These are phyloP conservation scores for Omphalotus olearius DNA, from an alignment of 1,284 basidiomycete genomes.

Conservation along the genomic window DNA sequence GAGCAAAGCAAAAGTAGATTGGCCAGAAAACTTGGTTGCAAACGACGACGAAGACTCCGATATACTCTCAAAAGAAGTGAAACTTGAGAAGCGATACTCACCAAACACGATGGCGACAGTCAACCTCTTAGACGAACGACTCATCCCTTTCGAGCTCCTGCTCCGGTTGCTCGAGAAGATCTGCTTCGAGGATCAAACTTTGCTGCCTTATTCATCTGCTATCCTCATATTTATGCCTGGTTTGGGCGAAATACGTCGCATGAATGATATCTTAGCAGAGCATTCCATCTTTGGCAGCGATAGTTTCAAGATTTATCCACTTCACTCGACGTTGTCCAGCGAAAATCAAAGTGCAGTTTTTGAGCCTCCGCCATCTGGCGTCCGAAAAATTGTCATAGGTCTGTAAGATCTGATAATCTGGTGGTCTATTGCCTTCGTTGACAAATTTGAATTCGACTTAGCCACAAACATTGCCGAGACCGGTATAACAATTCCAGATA, in stretches of 20 bases:
- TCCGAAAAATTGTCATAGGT: slow-evolving; percentile 93
- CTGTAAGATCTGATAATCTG: slow-evolving; percentile 18
- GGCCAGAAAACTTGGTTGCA: slow-evolving; percentile 65
- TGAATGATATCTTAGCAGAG: slow-evolving; percentile 79
- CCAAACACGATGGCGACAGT: slow-evolving; percentile 74
- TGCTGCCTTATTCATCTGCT: slow-evolving; percentile 70
- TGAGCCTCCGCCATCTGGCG: slow-evolving; percentile 74
- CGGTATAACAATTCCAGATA: slow-evolving; percentile 97
- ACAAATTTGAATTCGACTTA: slow-evolving; percentile 22
- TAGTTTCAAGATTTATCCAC: slow-evolving; percentile 77
- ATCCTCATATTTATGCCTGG: slow-evolving; percentile 95
- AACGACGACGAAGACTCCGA: slow-evolving; percentile 76
- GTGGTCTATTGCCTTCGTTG: background rate
- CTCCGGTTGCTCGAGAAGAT: slow-evolving; percentile 81
- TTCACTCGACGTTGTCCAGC: slow-evolving; percentile 92
- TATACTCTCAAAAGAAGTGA: slow-evolving; percentile 44
- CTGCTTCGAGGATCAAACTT: slow-evolving; percentile 67
- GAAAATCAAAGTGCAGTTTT: slow-evolving; percentile 92
- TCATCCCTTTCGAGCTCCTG: slow-evolving; percentile 90
- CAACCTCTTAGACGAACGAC: slow-evolving; percentile 84
- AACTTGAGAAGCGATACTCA: slow-evolving; percentile 71
- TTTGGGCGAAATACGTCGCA: slow-evolving; percentile 84
- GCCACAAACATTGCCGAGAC: slow-evolving; percentile 87
- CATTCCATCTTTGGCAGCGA: slow-evolving; percentile 73
- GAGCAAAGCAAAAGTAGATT: slow-evolving; percentile 61